phyloP scores from a whole-genome alignment of 495 filamentous ascomycete species.

The Neurospora hispaniola region DNA sequence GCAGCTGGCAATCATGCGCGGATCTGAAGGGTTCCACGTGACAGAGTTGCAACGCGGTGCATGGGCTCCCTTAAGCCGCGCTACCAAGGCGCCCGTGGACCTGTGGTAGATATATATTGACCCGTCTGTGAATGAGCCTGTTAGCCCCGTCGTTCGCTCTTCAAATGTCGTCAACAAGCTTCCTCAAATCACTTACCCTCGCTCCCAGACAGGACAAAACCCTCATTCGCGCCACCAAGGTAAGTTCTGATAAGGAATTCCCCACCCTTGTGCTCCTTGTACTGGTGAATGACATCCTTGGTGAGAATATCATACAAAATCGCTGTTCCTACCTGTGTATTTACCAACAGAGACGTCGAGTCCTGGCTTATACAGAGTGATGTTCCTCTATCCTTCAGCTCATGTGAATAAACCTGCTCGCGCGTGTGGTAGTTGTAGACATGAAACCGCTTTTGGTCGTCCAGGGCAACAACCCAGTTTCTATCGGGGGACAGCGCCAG shows the following conservation, averaged over 20 bases:
- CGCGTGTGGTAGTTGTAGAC: conserved; percentile 72
- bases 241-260: conserved; percentile 66
- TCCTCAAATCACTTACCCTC: conserved; percentile 52
- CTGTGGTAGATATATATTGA: conserved; percentile 85
- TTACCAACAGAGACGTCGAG: conserved; percentile 70
- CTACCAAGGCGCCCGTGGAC: conserved; percentile 62
- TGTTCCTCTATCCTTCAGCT: conserved; percentile 55
- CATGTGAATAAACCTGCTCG: conserved; percentile 62
- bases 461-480: conserved; percentile 64
- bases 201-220: conserved; percentile 81
- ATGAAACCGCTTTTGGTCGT: conserved; percentile 56
- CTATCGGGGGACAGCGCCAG: conserved; percentile 73
- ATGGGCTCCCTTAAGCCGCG: conserved; percentile 61
- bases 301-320: conserved; percentile 67
- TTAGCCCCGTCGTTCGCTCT: neutral
- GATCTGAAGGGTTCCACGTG: conserved; percentile 76
- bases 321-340: conserved; percentile 63
- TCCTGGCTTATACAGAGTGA: conserved; percentile 74
- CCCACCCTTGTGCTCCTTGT: conserved; percentile 60
- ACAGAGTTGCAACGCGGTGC: conserved; percentile 75
- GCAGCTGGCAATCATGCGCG: conserved; percentile 80
- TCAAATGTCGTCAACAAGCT: neutral
- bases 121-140: conserved; percentile 44
- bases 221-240: conserved; percentile 85
- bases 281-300: conserved; percentile 58